These are phyloP conservation scores for Marasmius fiardii DNA, from an alignment of 1,284 basidiomycete species.

Conservation along the genomic window DNA sequence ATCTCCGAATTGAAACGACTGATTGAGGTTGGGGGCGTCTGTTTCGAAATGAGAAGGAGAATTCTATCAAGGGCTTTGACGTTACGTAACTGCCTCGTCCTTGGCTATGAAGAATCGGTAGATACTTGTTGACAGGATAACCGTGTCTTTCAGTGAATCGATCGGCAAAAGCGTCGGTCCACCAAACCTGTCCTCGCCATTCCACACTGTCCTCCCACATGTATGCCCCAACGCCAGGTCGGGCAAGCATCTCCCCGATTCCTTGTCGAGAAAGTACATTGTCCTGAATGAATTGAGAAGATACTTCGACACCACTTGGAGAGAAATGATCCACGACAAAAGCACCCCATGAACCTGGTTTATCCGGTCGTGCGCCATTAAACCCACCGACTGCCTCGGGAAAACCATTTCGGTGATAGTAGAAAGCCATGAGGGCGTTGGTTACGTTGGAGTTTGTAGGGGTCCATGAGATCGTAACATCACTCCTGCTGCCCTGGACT, in stretches of 20 bases:
- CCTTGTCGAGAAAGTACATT: conserved; percentile 14
- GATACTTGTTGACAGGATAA: conserved; percentile 14
- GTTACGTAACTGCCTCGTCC: too few relatives aligned
- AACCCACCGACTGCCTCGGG: conserved; percentile 15
- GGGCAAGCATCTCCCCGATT: conserved; percentile 12
- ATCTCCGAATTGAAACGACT: conserved; percentile 16
- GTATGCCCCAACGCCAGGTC: conserved; percentile 16
- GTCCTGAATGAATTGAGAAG: conserved; percentile 14
- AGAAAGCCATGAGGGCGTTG: conserved; percentile 16
- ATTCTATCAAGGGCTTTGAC: too few relatives aligned
- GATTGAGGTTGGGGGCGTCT: conserved; percentile 1
- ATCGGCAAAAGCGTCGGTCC: conserved; percentile 15
- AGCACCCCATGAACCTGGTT: conserved; percentile 17
- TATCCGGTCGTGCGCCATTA: conserved; percentile 11
- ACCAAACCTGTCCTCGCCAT: conserved; percentile 16
- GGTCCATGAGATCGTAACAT: conserved; percentile 10
- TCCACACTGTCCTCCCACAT: conserved; percentile 20
- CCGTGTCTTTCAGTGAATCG: conserved; percentile 17
- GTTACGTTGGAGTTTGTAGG: conserved; percentile 8
- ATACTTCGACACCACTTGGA: conserved; percentile 14
- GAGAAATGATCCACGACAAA: conserved; percentile 19
- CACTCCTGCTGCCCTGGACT: conserved; percentile 7
- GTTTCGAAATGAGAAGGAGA: neutral
- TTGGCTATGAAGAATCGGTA: conserved; percentile 5
- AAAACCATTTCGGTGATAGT: conserved; percentile 17